Percentiles rank a stretch among this genome's conserved stretches.
Conservation (phyloP, 345 rosid genomes). For the Eucalyptus grandis region DNA sequence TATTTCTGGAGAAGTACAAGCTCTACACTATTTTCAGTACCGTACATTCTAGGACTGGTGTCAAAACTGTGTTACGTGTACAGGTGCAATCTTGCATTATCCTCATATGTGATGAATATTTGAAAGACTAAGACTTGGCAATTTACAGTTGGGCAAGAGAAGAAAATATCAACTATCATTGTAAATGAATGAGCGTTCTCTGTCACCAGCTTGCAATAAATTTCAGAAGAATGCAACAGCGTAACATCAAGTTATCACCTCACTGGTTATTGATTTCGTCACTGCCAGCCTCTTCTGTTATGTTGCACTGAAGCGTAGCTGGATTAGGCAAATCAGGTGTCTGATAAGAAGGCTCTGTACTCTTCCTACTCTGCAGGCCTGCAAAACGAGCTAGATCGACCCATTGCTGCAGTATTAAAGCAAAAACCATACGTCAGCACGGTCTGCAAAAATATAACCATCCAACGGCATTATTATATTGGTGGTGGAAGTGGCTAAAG, state of each 20-base stretch:
- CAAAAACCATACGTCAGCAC: neutral
- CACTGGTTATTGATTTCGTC: constrained; percentile 54
- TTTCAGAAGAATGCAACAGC: neutral
- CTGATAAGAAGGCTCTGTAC: constrained; percentile 17
- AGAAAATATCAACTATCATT: neutral
- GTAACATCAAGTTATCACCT: constrained; percentile 9
- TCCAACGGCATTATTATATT: neutral
- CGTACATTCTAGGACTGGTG: neutral
- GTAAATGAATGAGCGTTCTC: neutral
- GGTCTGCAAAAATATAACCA: neutral
- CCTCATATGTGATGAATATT: constrained; percentile 1
- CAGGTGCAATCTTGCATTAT: neutral
- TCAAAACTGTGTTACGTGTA: neutral
- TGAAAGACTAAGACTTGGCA: neutral
- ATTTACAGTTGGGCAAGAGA: neutral
- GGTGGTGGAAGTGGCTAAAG: neutral
- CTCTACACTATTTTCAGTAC: neutral
- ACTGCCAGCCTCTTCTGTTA: constrained; percentile 37
- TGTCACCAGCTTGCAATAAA: neutral
- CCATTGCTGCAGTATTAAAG: constrained; percentile 69
- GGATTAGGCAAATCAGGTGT: constrained; percentile 23
- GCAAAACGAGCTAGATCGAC: constrained; percentile 81
- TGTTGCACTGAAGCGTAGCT: constrained; percentile 32
- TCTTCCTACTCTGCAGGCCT: constrained; percentile 64
- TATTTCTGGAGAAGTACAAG: neutral